Percentiles rank a stretch among this genome's conserved stretches.
These are phyloP conservation scores for Trichoderma citrinoviride DNA, from an alignment of 2,329 filamentous ascomycete species.

Conservation along the genomic window DNA sequence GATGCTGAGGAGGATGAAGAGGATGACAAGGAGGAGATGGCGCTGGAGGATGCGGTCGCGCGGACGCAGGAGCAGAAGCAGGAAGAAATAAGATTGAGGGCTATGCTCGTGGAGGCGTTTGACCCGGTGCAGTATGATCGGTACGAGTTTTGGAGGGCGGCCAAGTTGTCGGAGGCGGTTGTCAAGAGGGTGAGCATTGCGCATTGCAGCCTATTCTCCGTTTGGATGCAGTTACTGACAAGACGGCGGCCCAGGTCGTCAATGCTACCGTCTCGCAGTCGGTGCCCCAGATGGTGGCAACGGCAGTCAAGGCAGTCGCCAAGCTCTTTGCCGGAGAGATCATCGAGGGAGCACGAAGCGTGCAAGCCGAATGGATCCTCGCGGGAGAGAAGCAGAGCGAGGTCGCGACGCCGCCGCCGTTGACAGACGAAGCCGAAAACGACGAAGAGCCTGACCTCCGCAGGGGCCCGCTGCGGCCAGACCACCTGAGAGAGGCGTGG, in stretches of 20 bases:
- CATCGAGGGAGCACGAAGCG: conserved; percentile 66
- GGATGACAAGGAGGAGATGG: conserved; percentile 55
- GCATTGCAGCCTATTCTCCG: neutral
- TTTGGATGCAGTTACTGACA: neutral
- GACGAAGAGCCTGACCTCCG: conserved; percentile 36
- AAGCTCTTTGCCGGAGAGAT: conserved; percentile 77
- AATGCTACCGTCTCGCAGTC: conserved; percentile 80
- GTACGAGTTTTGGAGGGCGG: conserved; percentile 68
- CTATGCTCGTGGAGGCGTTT: conserved; percentile 63
- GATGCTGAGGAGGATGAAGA: conserved; percentile 56
- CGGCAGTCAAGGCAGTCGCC: conserved; percentile 71
- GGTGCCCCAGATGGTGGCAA: conserved; percentile 68
- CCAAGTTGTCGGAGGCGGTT: conserved; percentile 65
- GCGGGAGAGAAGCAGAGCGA: conserved; percentile 58
- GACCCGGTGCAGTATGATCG: conserved; percentile 64
- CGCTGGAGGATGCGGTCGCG: conserved; percentile 57
- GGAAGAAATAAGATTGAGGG: conserved; percentile 55
- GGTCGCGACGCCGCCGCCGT: conserved; percentile 43
- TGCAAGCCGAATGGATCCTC: conserved; percentile 69
- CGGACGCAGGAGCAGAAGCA: conserved; percentile 66
- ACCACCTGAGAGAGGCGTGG: conserved; percentile 72
- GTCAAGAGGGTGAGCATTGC: conserved; percentile 60
- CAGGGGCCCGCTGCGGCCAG: conserved; percentile 64
- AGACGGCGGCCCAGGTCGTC: conserved; percentile 54
- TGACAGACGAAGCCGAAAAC: conserved; percentile 31